phyloP scores from a whole-genome alignment of 2,329 filamentous ascomycete species.

The Coniochaeta ligniaria region DNA sequence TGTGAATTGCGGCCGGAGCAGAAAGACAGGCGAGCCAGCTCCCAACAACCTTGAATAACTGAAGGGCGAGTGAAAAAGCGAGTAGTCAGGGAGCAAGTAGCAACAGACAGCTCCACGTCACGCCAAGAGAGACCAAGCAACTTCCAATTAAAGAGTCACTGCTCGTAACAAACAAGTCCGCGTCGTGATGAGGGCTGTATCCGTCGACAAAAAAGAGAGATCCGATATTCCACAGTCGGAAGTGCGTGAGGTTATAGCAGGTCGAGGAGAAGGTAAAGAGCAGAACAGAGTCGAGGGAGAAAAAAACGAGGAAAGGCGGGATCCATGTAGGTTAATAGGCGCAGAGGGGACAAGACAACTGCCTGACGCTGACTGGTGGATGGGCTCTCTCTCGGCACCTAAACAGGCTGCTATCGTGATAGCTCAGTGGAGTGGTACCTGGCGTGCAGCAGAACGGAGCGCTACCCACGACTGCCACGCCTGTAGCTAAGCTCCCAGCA shows the following conservation, averaged over 20 bases:
- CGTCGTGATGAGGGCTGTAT: background rate
- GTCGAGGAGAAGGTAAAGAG: background rate
- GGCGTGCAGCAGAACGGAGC: background rate
- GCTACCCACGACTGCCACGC: no score
- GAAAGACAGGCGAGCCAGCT: background rate
- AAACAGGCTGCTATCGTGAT: background rate
- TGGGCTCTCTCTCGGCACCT: background rate
- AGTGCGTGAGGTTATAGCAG: background rate
- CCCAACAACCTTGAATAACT: background rate
- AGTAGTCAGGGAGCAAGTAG: background rate
- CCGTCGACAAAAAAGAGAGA: constrained; percentile 1
- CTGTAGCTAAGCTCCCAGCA: background rate
- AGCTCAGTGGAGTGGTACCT: background rate
- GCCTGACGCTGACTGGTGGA: background rate
- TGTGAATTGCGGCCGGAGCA: background rate
- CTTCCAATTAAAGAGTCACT: constrained; percentile 11
- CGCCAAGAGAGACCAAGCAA: background rate
- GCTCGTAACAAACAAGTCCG: background rate
- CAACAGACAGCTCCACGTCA: background rate
- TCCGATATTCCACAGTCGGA: background rate
- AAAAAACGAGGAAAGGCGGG: background rate
- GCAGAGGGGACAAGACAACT: background rate
- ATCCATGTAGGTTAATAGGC: constrained; percentile 1
- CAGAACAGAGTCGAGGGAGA: background rate
- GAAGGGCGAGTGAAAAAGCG: background rate